A percentile compares a stretch with the other conserved stretches of the same genome.
These are phyloP conservation scores for Pichia heedii DNA, from an alignment of 805 yeast genomes.

Conservation along the genomic window DNA sequence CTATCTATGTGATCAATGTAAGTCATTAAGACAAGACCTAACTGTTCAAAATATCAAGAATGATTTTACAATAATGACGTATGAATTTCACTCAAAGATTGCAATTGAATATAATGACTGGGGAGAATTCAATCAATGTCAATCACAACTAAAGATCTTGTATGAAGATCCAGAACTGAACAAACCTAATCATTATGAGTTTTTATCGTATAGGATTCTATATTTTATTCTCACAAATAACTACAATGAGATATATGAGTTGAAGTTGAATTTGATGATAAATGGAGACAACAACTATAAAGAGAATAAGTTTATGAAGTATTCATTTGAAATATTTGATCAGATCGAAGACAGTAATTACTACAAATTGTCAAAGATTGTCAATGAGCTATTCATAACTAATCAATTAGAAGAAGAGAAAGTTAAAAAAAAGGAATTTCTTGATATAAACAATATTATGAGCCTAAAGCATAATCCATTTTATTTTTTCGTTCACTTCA, in stretches of 20 bases:
- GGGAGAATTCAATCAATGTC: constrained; percentile 95
- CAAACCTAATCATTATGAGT: constrained; percentile 44
- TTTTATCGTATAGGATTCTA: constrained; percentile 60
- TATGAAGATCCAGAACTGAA: constrained; percentile 33
- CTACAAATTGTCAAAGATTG: constrained; percentile 40
- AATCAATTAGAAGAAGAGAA: constrained; percentile 7
- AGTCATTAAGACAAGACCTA: constrained; percentile 86
- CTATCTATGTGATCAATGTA: constrained; percentile 82
- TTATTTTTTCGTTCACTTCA: constrained; percentile 26
- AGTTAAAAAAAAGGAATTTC: neutral
- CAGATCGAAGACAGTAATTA: constrained; percentile 37
- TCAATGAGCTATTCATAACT: constrained; percentile 23
- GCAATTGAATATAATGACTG: constrained; percentile 77
- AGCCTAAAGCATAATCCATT: constrained; percentile 15
- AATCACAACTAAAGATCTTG: constrained; percentile 61
- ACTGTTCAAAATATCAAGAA: constrained; percentile 83
- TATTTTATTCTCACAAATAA: constrained; percentile 72
- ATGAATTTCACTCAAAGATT: constrained; percentile 80
- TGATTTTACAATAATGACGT: constrained; percentile 67
- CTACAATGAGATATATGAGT: constrained; percentile 41
- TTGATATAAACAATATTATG: constrained; percentile 11
- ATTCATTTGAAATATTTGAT: constrained; percentile 30
- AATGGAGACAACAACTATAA: constrained; percentile 3
- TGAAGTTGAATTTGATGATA: constrained; percentile 23
- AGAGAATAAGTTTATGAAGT: constrained; percentile 19